A percentile compares a stretch with the other conserved stretches of the same genome.
phyloP scores from a whole-genome alignment of 73 alveolate species.

The Halteria grandinella region DNA sequence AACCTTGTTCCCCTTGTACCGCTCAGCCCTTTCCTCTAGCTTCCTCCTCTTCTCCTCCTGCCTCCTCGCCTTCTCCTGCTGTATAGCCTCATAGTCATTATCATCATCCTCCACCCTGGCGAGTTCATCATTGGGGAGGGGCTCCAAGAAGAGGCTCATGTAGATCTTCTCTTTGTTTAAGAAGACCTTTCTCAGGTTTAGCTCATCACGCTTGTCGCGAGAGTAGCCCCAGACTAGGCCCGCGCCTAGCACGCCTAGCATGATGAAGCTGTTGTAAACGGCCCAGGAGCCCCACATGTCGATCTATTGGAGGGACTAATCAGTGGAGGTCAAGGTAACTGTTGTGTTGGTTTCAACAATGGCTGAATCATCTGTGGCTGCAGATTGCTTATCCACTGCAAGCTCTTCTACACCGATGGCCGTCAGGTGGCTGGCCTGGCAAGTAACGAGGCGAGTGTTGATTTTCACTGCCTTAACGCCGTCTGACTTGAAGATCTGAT shows the following conservation, averaged over 20 bases:
- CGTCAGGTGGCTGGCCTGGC: slow-evolving; percentile 16
- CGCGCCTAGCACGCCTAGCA: slow-evolving; percentile 2
- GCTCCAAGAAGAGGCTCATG: slow-evolving; percentile 15
- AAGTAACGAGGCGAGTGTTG: slow-evolving; percentile 5
- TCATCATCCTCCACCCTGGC: too few relatives aligned
- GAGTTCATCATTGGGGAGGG: too few relatives aligned
- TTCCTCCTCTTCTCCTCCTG: slow-evolving; percentile 7
- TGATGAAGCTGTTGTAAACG: neutral
- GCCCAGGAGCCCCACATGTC: slow-evolving; percentile 42
- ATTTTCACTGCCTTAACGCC: neutral
- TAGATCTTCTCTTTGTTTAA: slow-evolving; percentile 25
- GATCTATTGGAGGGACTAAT: neutral
- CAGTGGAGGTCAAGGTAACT: slow-evolving; percentile 3
- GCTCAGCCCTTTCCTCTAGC: neutral
- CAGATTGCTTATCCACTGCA: slow-evolving; percentile 30
- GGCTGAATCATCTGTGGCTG: slow-evolving; percentile 5
- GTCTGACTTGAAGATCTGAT: slow-evolving; percentile 26
- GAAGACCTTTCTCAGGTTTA: neutral
- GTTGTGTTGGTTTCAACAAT: neutral
- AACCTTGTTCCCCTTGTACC: neutral
- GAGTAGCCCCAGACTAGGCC: slow-evolving; percentile 20
- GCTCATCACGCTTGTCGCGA: slow-evolving; percentile 29
- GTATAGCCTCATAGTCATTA: too few relatives aligned
- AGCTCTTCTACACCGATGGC: slow-evolving; percentile 42
- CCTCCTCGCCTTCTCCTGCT: slow-evolving; percentile 26